phyloP scores from a whole-genome alignment of 352 stramenopile species.

The Saprolegnia parasitica region DNA sequence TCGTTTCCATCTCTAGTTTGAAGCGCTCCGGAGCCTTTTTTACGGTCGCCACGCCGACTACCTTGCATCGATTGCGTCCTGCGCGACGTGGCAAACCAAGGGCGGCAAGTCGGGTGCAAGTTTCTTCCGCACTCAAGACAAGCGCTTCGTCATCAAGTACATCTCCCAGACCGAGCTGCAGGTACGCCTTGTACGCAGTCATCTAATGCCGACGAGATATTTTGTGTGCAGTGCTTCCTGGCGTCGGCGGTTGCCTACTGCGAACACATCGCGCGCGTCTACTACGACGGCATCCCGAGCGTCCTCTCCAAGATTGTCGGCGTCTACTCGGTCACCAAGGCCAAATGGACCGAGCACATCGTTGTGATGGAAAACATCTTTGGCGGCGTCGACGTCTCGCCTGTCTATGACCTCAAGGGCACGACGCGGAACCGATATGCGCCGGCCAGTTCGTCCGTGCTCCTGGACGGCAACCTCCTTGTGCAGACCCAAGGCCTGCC shows the following conservation, averaged over 20 bases:
- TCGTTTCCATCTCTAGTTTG: constrained; percentile 57
- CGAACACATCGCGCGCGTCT: constrained; percentile 96
- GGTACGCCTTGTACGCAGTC: constrained; percentile 61
- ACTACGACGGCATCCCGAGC: constrained; percentile 92
- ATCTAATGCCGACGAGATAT: constrained; percentile 81
- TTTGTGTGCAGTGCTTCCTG: constrained; percentile 61
- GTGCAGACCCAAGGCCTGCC: constrained; percentile 76
- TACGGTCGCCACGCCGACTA: constrained; percentile 54
- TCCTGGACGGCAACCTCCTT: constrained; percentile 83
- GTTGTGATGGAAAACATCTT: constrained; percentile 97
- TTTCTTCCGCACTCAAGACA: constrained; percentile 94
- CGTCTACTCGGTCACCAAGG: constrained; percentile 96
- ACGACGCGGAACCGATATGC: constrained; percentile 91
- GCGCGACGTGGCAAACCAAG: constrained; percentile 88
- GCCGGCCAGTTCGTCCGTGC: constrained; percentile 36
- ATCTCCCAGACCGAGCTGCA: constrained; percentile 97
- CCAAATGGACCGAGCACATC: constrained; percentile 88
- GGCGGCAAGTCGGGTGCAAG: constrained; percentile 96
- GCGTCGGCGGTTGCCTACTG: constrained; percentile 90
- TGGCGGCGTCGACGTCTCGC: constrained; percentile 89
- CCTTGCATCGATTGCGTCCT: constrained; percentile 77
- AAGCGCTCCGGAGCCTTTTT: constrained; percentile 90
- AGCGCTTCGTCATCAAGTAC: constrained; percentile 97
- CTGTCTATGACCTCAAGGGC: constrained; percentile 98
- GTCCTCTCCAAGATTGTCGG: constrained; percentile 96